phyloP scores from a whole-genome alignment of 108 stramenopile species.

The Aurantiochytrium sp. region DNA sequence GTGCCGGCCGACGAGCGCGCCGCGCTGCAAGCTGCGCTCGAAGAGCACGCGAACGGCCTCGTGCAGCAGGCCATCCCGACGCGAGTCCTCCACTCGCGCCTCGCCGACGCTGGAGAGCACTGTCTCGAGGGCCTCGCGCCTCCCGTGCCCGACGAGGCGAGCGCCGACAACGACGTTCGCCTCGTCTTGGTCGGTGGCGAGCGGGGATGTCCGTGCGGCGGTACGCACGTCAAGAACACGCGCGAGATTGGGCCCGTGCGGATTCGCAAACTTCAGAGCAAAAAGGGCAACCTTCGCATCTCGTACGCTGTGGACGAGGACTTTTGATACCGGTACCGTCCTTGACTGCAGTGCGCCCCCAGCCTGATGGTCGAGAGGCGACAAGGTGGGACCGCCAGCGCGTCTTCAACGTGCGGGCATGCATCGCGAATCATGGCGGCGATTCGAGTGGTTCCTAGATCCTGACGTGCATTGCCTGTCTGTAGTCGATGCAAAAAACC shows the following conservation, averaged over 20 bases:
- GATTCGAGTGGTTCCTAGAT: no score
- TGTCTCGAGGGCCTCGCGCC: neutral
- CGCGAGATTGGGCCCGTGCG: neutral
- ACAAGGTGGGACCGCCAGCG: no score
- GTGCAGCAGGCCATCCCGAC: constrained; percentile 4
- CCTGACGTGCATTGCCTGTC: no score
- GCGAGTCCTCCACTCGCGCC: neutral
- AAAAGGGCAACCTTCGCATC: constrained; percentile 33
- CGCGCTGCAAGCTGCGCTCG: neutral
- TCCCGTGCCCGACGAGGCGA: neutral
- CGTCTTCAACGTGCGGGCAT: no score
- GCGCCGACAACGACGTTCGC: neutral
- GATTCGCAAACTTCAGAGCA: constrained; percentile 14
- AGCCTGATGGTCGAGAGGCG: no score
- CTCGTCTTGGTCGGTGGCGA: neutral
- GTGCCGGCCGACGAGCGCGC: constrained; percentile 21
- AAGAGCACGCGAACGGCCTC: neutral
- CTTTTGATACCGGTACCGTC: no score
- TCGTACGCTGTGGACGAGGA: neutral
- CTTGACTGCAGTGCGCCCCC: no score
- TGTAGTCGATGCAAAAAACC: no score
- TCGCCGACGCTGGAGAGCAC: neutral
- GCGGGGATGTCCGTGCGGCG: constrained; percentile 31
- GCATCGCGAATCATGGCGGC: no score
- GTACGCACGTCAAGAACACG: constrained; percentile 31